Conservation (phyloP, 352 stramenopile genomes). For the Hyaloperonospora arabidopsidis region DNA sequence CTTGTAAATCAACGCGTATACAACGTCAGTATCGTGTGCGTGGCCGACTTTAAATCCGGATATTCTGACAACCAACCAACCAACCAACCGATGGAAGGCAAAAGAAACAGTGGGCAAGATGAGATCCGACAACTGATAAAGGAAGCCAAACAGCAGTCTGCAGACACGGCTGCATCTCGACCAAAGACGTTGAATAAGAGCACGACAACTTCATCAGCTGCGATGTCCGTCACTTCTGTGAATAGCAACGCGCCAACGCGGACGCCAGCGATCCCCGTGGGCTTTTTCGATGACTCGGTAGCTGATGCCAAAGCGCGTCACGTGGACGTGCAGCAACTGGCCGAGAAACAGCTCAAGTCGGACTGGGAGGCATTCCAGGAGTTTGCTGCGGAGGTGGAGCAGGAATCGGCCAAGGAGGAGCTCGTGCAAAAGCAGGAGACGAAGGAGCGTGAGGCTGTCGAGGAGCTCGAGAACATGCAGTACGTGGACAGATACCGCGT, state of each 20-base stretch:
- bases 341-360: conserved; percentile 30
- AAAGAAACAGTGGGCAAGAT: conserved; percentile 19
- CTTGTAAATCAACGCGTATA: background rate
- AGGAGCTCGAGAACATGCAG: conserved; percentile 60
- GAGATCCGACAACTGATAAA: conserved; percentile 39
- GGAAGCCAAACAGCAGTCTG: conserved; percentile 15
- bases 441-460: conserved; percentile 38
- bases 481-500: conserved; percentile 59
- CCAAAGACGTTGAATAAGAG: too few species aligned
- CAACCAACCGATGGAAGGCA: background rate
- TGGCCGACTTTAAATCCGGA: too few species aligned
- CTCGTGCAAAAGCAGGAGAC: conserved; percentile 30
- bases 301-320: conserved; percentile 42
- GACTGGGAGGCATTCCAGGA: conserved; percentile 60
- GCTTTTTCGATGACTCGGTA: conserved; percentile 49
- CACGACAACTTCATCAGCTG: background rate
- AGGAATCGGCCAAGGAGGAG: conserved; percentile 31
- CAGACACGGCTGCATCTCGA: too few species aligned
- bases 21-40: too few species aligned
- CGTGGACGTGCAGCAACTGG: conserved; percentile 40
- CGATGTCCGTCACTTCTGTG: conserved; percentile 4
- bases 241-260: background rate
- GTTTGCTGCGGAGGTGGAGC: conserved; percentile 51
- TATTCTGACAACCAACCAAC: too few species aligned
- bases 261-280: conserved; percentile 24